Evolutionary conservation across 305 asterid genomes (phyloP).

Genomic region (Fraxinus nigra): DNA sequence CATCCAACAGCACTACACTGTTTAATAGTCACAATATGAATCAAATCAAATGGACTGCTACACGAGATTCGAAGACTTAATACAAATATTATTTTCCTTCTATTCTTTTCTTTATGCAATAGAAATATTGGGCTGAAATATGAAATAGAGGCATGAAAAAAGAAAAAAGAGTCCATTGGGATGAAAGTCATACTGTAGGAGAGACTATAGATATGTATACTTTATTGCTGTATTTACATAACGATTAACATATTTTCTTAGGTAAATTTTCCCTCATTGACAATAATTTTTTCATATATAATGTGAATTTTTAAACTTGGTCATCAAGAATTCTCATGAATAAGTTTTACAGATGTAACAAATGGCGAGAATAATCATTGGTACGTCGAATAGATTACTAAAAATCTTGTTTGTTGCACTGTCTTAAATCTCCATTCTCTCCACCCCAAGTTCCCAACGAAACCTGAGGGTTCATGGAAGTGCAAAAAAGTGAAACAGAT

Average conservation of each 20-base stretch:
- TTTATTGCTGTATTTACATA: neutral
- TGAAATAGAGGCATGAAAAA: neutral
- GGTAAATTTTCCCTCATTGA: neutral
- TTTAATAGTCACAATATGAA: constrained; percentile 18
- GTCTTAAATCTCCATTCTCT: neutral
- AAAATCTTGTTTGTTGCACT: no score
- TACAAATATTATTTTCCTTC: neutral
- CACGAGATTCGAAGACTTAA: neutral
- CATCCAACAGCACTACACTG: constrained; percentile 52
- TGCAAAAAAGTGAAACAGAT: neutral
- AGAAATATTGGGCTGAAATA: neutral
- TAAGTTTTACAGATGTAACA: neutral
- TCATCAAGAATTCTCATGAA: neutral
- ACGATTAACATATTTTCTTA: neutral
- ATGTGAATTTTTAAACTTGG: neutral
- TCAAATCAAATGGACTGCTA: neutral
- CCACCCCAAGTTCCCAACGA: neutral
- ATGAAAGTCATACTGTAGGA: neutral
- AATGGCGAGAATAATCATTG: neutral
- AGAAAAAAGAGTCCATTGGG: neutral
- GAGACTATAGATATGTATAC: neutral
- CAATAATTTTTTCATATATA: neutral
- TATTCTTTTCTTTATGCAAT: neutral
- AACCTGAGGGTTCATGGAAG: neutral
- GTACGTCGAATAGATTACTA: neutral